Evolutionary conservation across 352 stramenopile genomes (phyloP), one percentile per base, ranked within the genome.

Genomic region (Thraustochytrium sp.): DNA sequence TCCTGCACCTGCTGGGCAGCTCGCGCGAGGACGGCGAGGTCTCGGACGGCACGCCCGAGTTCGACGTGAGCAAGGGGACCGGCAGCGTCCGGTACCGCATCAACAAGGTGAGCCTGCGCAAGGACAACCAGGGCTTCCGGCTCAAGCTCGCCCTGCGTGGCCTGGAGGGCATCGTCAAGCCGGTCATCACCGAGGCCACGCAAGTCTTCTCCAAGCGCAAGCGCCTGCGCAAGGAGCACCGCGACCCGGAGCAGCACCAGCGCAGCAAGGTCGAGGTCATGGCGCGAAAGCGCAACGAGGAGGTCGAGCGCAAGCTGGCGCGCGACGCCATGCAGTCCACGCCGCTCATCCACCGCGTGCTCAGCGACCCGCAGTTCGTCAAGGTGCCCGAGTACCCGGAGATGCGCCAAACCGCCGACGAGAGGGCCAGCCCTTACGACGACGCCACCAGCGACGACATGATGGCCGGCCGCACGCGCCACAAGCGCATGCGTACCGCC

Each of bases 111-210:
- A 53, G 34, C 34, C 31, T 80, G 23, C 48, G 68, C 48, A 61
- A 80, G 68, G 68, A 80, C 68, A 80, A 80, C 68, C 68, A 80
- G 26, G 68, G 68, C 16, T 80, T 65, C 46, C 48, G 68, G 44
- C 48, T 80, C 26, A 61, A 80, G 38, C 9, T 80, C 21, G 23
- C 26, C 9, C 49, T 80, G 34, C 34, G 42, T 5, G 68, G 68
- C 29, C 53, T 80, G 13, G 68, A 80, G 2, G 31, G 63, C n/a
- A 16, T 80, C 4, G 42, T 80, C 29, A 21, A 80, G 49, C 46
- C 48, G 18, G 68, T 51, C 11, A 18, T 72, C 29, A 80, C 68
- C 4, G 68, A 80, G 49, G 31, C 68, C 8, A 80, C 68, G 23
- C 48, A 61, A 3, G 68, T 80, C 5, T 51, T 80, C 2, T 63